Evolutionary conservation across 306 rosid species (phyloP).

Genomic region (Ziziphus jujuba): DNA sequence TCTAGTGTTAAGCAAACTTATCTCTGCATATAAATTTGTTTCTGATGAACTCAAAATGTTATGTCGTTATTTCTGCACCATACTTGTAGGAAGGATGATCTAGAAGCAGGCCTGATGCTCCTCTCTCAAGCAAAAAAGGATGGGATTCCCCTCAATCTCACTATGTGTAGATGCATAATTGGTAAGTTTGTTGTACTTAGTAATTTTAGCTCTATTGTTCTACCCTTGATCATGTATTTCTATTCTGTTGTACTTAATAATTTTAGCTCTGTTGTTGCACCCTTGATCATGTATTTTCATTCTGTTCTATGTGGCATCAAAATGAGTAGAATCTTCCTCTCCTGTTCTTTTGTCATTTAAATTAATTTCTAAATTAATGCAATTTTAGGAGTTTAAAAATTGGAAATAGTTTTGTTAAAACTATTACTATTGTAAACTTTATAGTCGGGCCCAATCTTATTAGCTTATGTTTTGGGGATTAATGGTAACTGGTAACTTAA

Average conservation of each 20-base stretch:
- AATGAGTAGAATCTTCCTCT: neutral
- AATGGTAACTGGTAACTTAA: too few species aligned
- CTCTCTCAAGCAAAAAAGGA: conserved; percentile 78
- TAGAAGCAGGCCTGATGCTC: conserved; percentile 75
- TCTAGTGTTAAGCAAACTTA: neutral
- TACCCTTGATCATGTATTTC: conserved; percentile 6
- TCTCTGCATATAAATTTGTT: conserved; percentile 6
- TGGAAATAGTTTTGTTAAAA: too few species aligned
- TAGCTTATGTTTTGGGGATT: too few species aligned
- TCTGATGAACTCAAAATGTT: neutral
- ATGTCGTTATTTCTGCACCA: conserved; percentile 26
- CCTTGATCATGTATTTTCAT: conserved; percentile 1
- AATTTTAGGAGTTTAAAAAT: too few species aligned
- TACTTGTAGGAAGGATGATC: conserved; percentile 64
- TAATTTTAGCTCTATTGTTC: conserved; percentile 10
- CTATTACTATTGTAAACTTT: too few species aligned
- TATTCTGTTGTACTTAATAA: conserved; percentile 12
- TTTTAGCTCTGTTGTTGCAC: conserved; percentile 14
- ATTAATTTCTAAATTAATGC: too few species aligned
- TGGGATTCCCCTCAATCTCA: conserved; percentile 50
- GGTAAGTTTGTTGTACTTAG: conserved; percentile 49
- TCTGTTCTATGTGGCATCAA: conserved; percentile 16
- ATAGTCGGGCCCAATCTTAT: too few species aligned
- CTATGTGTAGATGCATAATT: conserved; percentile 68
- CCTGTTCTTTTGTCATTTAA: neutral